A percentile compares a stretch with the other conserved stretches of the same genome.
Conservation (phyloP, 345 rosid genomes). For the Erodium maritimum region DNA sequence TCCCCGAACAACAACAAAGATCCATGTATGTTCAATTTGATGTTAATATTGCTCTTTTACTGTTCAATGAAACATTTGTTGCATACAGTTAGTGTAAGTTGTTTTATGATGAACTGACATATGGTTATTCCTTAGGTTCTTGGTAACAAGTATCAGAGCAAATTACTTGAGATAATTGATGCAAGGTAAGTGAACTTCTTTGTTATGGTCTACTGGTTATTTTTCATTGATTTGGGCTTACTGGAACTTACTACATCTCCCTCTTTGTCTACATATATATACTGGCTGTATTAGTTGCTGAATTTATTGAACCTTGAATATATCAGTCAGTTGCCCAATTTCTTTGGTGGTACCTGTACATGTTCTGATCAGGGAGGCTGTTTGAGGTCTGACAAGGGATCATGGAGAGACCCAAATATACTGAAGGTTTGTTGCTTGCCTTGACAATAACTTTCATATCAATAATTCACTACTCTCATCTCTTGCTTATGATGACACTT, state of each 20-base stretch:
- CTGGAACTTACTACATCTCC: not conserved
- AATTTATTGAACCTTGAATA: not conserved
- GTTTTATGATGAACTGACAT: conserved; percentile 2
- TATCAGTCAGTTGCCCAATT: conserved; percentile 82
- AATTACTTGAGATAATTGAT: conserved; percentile 83
- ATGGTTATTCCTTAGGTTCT: conserved; percentile 41
- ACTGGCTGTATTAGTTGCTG: not conserved
- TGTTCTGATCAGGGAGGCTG: conserved; percentile 86
- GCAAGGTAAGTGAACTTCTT: conserved; percentile 43
- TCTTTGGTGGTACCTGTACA: conserved; percentile 82
- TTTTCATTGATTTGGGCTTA: not conserved
- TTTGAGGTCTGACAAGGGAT: conserved; percentile 85
- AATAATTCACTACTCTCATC: not conserved
- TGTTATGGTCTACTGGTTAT: conserved; percentile 2
- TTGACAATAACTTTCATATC: not conserved
- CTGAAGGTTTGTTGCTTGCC: conserved; percentile 32
- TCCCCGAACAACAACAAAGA: conserved; percentile 82
- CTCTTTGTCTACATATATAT: not conserved
- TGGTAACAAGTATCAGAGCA: conserved; percentile 75
- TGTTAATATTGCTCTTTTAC: not conserved
- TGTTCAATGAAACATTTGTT: not conserved
- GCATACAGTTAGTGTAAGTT: not conserved
- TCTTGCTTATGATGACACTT: not conserved
- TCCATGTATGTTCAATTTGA: conserved; percentile 38
- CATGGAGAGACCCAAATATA: conserved; percentile 87